Evolutionary conservation across 345 rosid species (phyloP).

Genomic region (Geranium brycei): DNA sequence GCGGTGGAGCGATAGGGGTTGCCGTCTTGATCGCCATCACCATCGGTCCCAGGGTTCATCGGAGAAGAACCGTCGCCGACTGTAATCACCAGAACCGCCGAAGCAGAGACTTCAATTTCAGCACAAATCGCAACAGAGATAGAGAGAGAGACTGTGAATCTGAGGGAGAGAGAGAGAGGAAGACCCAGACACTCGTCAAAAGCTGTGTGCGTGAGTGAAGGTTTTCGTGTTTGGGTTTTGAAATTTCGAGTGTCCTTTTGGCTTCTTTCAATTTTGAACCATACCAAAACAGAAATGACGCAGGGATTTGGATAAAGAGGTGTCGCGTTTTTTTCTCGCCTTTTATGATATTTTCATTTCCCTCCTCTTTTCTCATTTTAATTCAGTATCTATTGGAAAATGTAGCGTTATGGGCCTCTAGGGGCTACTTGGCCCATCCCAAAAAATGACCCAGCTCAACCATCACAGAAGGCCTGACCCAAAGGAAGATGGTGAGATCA

Average conservation of each 20-base stretch:
- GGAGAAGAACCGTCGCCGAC: not conserved
- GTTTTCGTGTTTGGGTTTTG: not conserved
- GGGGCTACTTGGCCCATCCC: too few relatives aligned
- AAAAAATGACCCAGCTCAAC: too few relatives aligned
- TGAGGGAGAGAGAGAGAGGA: not conserved
- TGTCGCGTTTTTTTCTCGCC: not conserved
- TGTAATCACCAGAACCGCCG: not conserved
- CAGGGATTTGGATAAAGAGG: not conserved
- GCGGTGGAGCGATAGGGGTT: not conserved
- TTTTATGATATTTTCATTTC: too few relatives aligned
- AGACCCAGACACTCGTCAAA: not conserved
- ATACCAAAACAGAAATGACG: not conserved
- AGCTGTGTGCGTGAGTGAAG: too few relatives aligned
- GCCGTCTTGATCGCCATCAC: not conserved
- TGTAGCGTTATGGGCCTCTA: too few relatives aligned
- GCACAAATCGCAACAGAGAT: not conserved
- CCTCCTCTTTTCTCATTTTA: too few relatives aligned
- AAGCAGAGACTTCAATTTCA: not conserved
- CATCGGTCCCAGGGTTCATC: not conserved
- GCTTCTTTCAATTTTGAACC: too few relatives aligned
- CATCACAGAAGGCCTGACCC: too few relatives aligned
- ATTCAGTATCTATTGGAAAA: too few relatives aligned
- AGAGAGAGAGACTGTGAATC: not conserved
- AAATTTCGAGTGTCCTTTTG: not conserved
- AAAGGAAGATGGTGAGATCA: too few relatives aligned